phyloP scores from a whole-genome alignment of 225 moss, liverwort and hornwort genomes.

The Bryum argenteum region DNA sequence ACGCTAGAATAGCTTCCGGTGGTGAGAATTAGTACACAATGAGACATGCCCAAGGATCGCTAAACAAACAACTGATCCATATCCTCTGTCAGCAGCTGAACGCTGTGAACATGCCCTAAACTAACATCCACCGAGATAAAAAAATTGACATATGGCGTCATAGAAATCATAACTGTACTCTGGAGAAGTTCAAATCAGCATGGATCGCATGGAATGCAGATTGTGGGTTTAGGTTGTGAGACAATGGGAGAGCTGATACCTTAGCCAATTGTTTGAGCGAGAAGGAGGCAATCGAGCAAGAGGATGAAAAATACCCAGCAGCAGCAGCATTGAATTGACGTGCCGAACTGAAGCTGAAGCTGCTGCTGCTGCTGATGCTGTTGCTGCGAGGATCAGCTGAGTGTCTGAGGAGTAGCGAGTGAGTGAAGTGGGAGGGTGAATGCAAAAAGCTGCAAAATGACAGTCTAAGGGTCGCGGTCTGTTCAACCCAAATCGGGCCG shows the following conservation, averaged over 20 bases:
- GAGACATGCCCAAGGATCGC: too few relatives aligned
- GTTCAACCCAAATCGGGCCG: background rate
- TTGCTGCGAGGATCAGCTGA: background rate
- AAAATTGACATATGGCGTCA: too few relatives aligned
- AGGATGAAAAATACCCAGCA: background rate
- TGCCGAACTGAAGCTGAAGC: background rate
- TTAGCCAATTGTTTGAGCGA: too few relatives aligned
- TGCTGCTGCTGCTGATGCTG: too few relatives aligned
- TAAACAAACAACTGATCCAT: too few relatives aligned
- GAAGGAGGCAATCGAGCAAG: background rate
- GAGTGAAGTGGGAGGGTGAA: background rate
- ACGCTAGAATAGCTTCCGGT: too few relatives aligned
- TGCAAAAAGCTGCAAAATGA: background rate
- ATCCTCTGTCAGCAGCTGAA: background rate
- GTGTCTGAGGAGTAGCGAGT: background rate
- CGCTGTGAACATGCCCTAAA: background rate
- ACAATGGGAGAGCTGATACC: too few relatives aligned
- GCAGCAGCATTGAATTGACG: too few relatives aligned
- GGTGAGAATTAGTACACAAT: background rate
- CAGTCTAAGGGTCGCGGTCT: slow-evolving; percentile 13
- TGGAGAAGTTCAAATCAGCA: too few relatives aligned
- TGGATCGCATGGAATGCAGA: too few relatives aligned
- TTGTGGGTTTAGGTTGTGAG: too few relatives aligned
- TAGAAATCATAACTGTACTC: too few relatives aligned
- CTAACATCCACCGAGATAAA: background rate